A percentile compares a stretch with the other conserved stretches of the same genome.
Conservation (phyloP, 805 yeast species). For the Candida ortonii region DNA sequence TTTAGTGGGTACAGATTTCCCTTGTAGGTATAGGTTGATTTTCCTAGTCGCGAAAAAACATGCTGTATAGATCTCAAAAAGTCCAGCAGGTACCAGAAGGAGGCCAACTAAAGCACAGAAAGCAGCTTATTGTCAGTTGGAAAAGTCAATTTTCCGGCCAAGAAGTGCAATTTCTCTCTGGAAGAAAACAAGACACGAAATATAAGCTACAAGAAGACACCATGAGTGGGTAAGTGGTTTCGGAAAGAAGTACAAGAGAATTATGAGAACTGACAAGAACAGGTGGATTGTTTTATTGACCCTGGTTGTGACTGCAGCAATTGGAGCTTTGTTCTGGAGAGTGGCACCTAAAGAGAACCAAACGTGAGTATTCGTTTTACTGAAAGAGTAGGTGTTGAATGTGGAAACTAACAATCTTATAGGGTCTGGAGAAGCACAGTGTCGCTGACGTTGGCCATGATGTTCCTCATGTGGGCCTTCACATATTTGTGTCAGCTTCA, state of each 20-base stretch:
- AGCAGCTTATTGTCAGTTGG: too few relatives aligned
- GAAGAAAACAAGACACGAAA: neutral
- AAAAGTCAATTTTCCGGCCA: too few relatives aligned
- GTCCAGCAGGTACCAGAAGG: too few relatives aligned
- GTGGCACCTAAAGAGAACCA: slow-evolving; percentile 81
- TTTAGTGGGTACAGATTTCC: too few relatives aligned
- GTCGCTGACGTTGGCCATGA: slow-evolving; percentile 64
- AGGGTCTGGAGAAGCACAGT: slow-evolving; percentile 73
- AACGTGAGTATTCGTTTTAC: slow-evolving; percentile 53
- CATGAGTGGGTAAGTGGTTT: slow-evolving; percentile 47
- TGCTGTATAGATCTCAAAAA: too few relatives aligned
- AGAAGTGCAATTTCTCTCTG: too few relatives aligned
- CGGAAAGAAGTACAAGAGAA: too few relatives aligned
- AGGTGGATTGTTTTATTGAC: slow-evolving; percentile 73
- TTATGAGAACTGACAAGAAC: slow-evolving; percentile 8
- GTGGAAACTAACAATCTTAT: slow-evolving; percentile 5
- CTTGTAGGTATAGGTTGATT: too few relatives aligned
- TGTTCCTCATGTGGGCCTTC: slow-evolving; percentile 69
- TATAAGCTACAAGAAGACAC: slow-evolving; percentile 7
- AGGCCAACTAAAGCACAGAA: too few relatives aligned
- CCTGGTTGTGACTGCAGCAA: slow-evolving; percentile 53
- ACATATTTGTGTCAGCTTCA: slow-evolving; percentile 85
- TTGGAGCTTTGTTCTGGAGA: slow-evolving; percentile 73
- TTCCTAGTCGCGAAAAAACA: too few relatives aligned
- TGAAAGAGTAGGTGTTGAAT: neutral